Conservation (phyloP, 805 yeast genomes). For the Ogataea nitratoaversa region DNA sequence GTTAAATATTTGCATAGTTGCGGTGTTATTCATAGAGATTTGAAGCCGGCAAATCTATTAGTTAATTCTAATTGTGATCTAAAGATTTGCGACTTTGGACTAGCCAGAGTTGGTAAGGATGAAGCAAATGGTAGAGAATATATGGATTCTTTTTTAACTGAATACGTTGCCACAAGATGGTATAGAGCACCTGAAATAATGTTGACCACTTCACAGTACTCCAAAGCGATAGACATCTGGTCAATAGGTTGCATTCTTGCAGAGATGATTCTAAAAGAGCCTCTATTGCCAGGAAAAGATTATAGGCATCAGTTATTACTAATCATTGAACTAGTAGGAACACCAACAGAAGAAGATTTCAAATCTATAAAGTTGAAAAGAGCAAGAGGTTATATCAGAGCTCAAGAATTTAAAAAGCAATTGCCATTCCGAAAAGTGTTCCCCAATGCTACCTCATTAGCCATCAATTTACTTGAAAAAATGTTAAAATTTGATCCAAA, state of each 20-base stretch:
- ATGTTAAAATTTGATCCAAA: conserved; percentile 80
- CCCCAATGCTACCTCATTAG: conserved; percentile 45
- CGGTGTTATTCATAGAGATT: conserved; percentile 69
- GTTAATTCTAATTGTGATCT: conserved; percentile 69
- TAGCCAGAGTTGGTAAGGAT: conserved; percentile 55
- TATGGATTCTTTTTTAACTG: conserved; percentile 49
- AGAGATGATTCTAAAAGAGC: conserved; percentile 57
- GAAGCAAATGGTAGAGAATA: conserved; percentile 30
- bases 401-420: conserved; percentile 58
- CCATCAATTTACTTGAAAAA: conserved; percentile 60
- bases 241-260: conserved; percentile 76
- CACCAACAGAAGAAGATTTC: conserved; percentile 71
- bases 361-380: conserved; percentile 68
- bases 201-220: conserved; percentile 67
- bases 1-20: conserved; percentile 69
- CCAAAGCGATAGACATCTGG: conserved; percentile 79
- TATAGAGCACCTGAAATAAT: conserved; percentile 82
- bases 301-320: conserved; percentile 64
- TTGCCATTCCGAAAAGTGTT: conserved; percentile 49
- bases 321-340: conserved; percentile 66
- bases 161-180: conserved; percentile 84
- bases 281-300: conserved; percentile 73
- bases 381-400: conserved; percentile 72
- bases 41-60: conserved; percentile 69
- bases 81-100: conserved; percentile 76